Conservation (phyloP, 73 alveolate species). For the Paramecium sonneborni region DNA sequence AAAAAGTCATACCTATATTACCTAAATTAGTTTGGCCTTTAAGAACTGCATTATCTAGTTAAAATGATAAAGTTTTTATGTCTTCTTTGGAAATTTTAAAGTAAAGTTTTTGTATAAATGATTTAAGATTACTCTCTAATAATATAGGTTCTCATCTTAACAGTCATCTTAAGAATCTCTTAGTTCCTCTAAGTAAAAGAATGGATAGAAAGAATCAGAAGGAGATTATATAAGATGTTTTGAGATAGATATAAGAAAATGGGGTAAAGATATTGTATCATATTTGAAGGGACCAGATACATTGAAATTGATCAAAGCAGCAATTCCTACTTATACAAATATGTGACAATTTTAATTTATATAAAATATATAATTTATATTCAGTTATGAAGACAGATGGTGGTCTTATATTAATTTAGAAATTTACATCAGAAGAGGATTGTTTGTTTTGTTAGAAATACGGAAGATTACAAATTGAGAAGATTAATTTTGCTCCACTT, state of each 20-base stretch:
- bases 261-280: slow-evolving; percentile 50
- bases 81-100: slow-evolving; percentile 70
- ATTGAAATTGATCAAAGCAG: slow-evolving; percentile 50
- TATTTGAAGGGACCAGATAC: slow-evolving; percentile 52
- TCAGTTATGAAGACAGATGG: neutral
- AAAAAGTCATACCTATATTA: slow-evolving; percentile 72
- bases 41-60: slow-evolving; percentile 69
- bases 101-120: neutral
- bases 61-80: slow-evolving; percentile 70
- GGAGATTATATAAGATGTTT: slow-evolving; percentile 35
- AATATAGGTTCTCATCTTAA: slow-evolving; percentile 75
- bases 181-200: slow-evolving; percentile 76
- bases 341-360: slow-evolving; percentile 13
- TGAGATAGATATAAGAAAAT: slow-evolving; percentile 66
- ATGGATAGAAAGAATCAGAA: slow-evolving; percentile 67
- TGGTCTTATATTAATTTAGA: slow-evolving; percentile 8
- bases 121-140: slow-evolving; percentile 66
- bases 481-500: slow-evolving; percentile 34
- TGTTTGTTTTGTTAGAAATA: slow-evolving; percentile 24
- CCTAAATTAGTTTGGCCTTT: slow-evolving; percentile 79
- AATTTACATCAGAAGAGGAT: neutral
- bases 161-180: slow-evolving; percentile 72
- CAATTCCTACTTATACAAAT: slow-evolving; percentile 63
- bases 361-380: neutral
- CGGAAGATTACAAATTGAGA: neutral